These are phyloP conservation scores for Pyricularia pennisetigena DNA, from an alignment of 2,329 filamentous ascomycete species.

Conservation along the genomic window DNA sequence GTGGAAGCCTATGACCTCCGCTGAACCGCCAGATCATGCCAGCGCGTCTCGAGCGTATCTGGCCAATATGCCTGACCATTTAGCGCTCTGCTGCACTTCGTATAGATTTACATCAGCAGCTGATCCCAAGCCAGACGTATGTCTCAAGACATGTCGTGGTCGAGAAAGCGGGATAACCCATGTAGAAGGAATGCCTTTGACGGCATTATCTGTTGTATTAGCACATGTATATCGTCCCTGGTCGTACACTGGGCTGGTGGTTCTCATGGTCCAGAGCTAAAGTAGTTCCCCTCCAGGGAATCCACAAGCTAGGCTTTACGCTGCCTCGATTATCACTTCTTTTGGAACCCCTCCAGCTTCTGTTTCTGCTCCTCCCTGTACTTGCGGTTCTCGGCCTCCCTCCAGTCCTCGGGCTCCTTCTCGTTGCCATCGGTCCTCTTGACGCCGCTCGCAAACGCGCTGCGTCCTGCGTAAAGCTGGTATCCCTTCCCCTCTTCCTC, in stretches of 20 bases:
- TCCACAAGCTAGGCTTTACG: background rate
- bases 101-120: background rate
- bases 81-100: background rate
- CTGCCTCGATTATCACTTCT: background rate
- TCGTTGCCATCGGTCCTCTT: conserved; percentile 61
- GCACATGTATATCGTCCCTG: background rate
- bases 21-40: background rate
- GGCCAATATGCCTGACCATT: background rate
- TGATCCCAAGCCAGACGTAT: background rate
- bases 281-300: too few relatives aligned
- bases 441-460: conserved; percentile 55
- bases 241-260: background rate
- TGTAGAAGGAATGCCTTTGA: background rate
- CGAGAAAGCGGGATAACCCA: background rate
- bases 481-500: conserved; percentile 47
- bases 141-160: background rate
- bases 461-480: conserved; percentile 71
- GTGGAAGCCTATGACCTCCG: background rate
- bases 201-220: background rate
- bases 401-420: conserved; percentile 49
- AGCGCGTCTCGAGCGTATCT: background rate
- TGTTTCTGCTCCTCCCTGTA: conserved; percentile 29
- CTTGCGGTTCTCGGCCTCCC: conserved; percentile 55
- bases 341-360: conserved; percentile 10
- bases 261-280: too few relatives aligned